phyloP scores from a whole-genome alignment of 1,284 basidiomycete genomes.

The Heimioporus retisporus region DNA sequence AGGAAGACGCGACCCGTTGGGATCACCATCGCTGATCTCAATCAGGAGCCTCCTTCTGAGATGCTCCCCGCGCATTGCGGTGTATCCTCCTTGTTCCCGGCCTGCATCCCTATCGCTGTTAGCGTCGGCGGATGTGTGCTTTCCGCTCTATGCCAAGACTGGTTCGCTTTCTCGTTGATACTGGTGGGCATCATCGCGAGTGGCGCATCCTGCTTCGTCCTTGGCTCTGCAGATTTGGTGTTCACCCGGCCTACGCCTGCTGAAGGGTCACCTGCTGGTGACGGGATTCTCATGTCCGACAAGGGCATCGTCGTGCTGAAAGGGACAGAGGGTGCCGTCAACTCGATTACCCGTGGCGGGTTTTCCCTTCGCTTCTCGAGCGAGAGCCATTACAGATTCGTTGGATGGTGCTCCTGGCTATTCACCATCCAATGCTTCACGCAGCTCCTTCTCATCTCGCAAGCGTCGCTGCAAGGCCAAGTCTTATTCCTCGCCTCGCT shows the following conservation, averaged over 20 bases:
- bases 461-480: too few species aligned
- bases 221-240: slow-evolving; percentile 37
- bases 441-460: too few species aligned
- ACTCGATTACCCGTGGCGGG: too few species aligned
- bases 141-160: slow-evolving; percentile 32
- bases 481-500: too few species aligned
- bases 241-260: slow-evolving; percentile 35
- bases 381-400: too few species aligned
- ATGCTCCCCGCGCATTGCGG: slow-evolving; percentile 12
- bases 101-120: slow-evolving; percentile 22
- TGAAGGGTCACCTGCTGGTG: slow-evolving; percentile 33
- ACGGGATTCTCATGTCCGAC: slow-evolving; percentile 32
- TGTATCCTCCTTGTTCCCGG: slow-evolving; percentile 3
- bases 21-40: slow-evolving; percentile 33
- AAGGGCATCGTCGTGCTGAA: slow-evolving; percentile 30
- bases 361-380: too few species aligned
- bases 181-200: slow-evolving; percentile 41
- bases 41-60: slow-evolving; percentile 17
- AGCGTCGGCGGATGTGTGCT: slow-evolving; percentile 30
- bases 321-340: too few species aligned
- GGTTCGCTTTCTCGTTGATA: slow-evolving; percentile 40
- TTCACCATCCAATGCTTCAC: too few species aligned
- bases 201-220: slow-evolving; percentile 35
- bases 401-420: too few species aligned
- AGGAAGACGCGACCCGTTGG: too few species aligned